These are phyloP conservation scores for Lasiosphaeria hispida DNA, from an alignment of 495 filamentous ascomycete species.

Conservation along the genomic window DNA sequence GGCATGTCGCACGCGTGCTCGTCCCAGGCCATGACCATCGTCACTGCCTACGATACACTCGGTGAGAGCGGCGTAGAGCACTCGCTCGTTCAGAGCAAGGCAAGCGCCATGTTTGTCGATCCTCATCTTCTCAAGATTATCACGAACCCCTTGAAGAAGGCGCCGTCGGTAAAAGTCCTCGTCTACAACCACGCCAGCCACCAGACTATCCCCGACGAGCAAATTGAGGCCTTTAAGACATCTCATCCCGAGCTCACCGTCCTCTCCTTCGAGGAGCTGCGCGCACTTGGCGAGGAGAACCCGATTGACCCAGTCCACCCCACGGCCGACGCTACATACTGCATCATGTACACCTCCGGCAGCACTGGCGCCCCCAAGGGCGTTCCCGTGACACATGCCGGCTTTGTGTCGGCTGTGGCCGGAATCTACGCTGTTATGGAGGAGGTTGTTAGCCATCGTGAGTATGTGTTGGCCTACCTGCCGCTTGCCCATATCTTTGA, in stretches of 20 bases:
- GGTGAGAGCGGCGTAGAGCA: constrained; percentile 60
- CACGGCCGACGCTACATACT: constrained; percentile 66
- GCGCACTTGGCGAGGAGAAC: constrained; percentile 60
- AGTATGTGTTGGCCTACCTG: constrained; percentile 75
- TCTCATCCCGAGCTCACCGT: constrained; percentile 40
- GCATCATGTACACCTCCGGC: constrained; percentile 94
- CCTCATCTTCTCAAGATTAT: constrained; percentile 56
- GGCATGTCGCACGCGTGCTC: constrained; percentile 61
- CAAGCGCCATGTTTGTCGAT: constrained; percentile 61
- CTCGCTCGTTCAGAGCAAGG: constrained; percentile 57
- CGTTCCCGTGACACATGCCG: constrained; percentile 74
- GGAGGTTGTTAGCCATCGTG: constrained; percentile 50
- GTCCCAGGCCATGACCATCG: constrained; percentile 92
- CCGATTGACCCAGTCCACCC: constrained; percentile 66
- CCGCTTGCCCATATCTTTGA: constrained; percentile 90
- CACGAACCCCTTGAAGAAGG: constrained; percentile 39
- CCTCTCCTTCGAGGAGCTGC: constrained; percentile 44
- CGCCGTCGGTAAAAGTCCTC: constrained; percentile 40
- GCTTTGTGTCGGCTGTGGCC: constrained; percentile 64
- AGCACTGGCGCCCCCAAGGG: constrained; percentile 90
- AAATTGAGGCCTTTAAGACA: constrained; percentile 44
- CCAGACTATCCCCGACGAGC: constrained; percentile 36
- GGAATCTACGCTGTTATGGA: constrained; percentile 42
- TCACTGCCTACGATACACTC: constrained; percentile 85
- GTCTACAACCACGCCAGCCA: constrained; percentile 46